Percentiles rank a stretch among this genome's conserved stretches.
Evolutionary conservation across 108 stramenopile genomes (phyloP).

Genomic region (Fragilaria radians): DNA sequence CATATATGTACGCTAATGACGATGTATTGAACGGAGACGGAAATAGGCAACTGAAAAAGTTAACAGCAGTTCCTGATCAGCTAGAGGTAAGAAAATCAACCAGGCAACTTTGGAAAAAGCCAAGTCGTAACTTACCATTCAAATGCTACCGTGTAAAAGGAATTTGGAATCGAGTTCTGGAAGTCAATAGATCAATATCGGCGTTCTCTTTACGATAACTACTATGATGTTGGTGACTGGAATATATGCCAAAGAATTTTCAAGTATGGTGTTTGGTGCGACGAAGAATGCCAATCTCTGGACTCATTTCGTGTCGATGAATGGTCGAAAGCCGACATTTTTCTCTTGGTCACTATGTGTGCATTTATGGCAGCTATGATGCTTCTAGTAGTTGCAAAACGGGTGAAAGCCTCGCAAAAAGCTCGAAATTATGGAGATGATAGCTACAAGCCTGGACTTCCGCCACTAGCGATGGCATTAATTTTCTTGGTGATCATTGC

Average conservation of each 20-base stretch:
- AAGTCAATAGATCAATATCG: conserved; percentile 14
- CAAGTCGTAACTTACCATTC: neutral
- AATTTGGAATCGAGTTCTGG: conserved; percentile 42
- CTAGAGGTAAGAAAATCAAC: conserved; percentile 10
- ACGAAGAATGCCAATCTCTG: conserved; percentile 68
- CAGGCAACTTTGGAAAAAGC: conserved; percentile 8
- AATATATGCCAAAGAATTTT: conserved; percentile 77
- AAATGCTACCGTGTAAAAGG: conserved; percentile 33
- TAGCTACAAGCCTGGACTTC: conserved; percentile 41
- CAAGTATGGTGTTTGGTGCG: conserved; percentile 80
- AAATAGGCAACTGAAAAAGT: neutral
- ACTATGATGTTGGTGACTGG: conserved; percentile 59
- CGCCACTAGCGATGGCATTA: conserved; percentile 65
- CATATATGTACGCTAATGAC: conserved; percentile 20
- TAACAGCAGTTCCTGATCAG: neutral
- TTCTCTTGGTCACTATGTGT: conserved; percentile 75
- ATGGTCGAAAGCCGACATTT: conserved; percentile 77
- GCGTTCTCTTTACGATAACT: conserved; percentile 31
- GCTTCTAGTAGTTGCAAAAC: conserved; percentile 76
- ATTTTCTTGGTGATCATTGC: conserved; percentile 57
- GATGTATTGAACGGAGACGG: conserved; percentile 36
- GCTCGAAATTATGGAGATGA: conserved; percentile 23
- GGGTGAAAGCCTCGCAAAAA: conserved; percentile 45
- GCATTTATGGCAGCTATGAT: conserved; percentile 82
- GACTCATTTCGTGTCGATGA: conserved; percentile 73